A percentile compares a stretch with the other conserved stretches of the same genome.
phyloP scores from a whole-genome alignment of 1,284 basidiomycete genomes.

The Cerrena zonata region DNA sequence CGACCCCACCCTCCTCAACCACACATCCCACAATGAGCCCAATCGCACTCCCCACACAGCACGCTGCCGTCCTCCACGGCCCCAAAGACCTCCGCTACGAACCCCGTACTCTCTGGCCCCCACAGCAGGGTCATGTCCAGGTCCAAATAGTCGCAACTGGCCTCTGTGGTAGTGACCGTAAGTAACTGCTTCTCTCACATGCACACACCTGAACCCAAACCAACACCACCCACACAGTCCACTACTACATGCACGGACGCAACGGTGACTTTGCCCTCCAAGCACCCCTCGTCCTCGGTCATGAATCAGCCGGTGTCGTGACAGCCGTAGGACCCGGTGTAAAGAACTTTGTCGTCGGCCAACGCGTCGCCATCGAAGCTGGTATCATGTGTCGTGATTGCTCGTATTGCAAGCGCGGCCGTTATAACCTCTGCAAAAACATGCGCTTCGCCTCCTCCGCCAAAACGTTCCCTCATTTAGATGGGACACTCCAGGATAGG shows the following conservation, averaged over 20 bases:
- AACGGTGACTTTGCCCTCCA: conserved; percentile 89
- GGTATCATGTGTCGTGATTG: conserved; percentile 82
- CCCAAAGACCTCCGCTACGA: conserved; percentile 70
- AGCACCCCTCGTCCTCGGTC: conserved; percentile 81
- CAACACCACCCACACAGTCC: conserved; percentile 44
- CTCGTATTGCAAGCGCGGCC: conserved; percentile 61
- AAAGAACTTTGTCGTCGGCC: conserved; percentile 66
- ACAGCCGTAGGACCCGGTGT: conserved; percentile 69
- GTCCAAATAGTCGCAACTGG: conserved; percentile 78
- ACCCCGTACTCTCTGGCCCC: conserved; percentile 61
- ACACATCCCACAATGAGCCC: conserved; percentile 45
- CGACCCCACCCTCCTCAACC: conserved; percentile 8
- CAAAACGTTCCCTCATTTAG: conserved; percentile 87
- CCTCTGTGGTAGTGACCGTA: conserved; percentile 86
- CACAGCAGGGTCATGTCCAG: conserved; percentile 63
- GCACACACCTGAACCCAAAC: not conserved
- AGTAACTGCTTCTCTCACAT: conserved; percentile 26
- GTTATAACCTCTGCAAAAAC: conserved; percentile 88
- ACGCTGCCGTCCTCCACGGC: conserved; percentile 67
- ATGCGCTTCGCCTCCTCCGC: conserved; percentile 88
- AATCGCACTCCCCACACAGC: conserved; percentile 47
- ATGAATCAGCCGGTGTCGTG: conserved; percentile 84
- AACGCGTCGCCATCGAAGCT: conserved; percentile 90
- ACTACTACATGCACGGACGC: conserved; percentile 83
- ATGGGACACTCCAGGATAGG: conserved; percentile 82